Base-by-base conservation (phyloP, 2,329 filamentous ascomycete genomes). In the Alternaria tenuissima region DNA sequence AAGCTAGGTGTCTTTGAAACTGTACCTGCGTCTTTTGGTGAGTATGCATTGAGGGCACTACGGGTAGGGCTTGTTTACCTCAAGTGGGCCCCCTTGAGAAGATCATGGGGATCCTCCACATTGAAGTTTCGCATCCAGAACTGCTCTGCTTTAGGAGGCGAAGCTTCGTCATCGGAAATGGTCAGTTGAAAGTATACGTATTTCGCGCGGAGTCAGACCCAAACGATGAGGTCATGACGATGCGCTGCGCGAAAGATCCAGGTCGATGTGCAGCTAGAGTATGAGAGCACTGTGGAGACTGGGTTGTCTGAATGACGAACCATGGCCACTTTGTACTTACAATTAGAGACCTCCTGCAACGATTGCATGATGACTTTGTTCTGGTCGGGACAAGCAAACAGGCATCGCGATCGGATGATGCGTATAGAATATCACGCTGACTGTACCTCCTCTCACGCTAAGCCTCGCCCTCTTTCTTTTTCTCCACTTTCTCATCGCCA, bases 1-100 rank as follows among this genome's bases (percentile, higher is more conserved):
- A n/a, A 38, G 30, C 32, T 38, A 49, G 46, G 36, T n/a, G 46
- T n/a, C 30, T 26, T n/a, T 49, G 46, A 49, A 49, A 49, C 32
- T 32, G 46, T 49, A 49, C 46, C 46, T 49, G 20, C 30, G 36
- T 49, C 6, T n/a, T 6, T 24, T 36, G 14, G 11, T 49, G 46
- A 24, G 14, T 26, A 26, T 49, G 46, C 46, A 26, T 49, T 20
- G 16, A 20, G 24, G 30, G 20, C 46, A 36, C 32, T 24, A 30
- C 46, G 32, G 46, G 46, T 36, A 49, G 5, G 46, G 46, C 46
- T 24, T 36, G 46, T 22, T 49, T 49, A 20, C 46, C 46, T 49
- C 46, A 12, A 49, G 46, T 36, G 32, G 46, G 14, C 20, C 46
- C 30, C 46, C 46, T 38, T 38, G 30, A 49, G 46, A 26, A 7